phyloP scores from a whole-genome alignment of 2,329 filamentous ascomycete genomes.

The Hypoxylon sp. region DNA sequence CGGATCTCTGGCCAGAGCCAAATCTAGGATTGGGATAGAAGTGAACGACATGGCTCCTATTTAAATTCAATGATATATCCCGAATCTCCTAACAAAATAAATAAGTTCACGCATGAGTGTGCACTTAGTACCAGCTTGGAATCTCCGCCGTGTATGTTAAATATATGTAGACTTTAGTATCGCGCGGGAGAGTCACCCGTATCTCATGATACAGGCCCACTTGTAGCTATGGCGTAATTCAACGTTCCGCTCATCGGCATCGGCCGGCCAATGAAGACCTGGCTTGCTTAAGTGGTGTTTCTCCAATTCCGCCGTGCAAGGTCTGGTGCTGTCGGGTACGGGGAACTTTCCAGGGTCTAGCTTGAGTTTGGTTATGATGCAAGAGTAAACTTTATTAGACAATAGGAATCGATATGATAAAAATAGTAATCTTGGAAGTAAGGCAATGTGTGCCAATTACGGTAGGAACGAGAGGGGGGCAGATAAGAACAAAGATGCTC shows the following conservation, averaged over 20 bases:
- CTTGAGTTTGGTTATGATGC: background rate
- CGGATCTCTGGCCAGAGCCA: slow-evolving; percentile 74
- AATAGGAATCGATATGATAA: background rate
- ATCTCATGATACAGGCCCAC: slow-evolving; percentile 43
- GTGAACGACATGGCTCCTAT: slow-evolving; percentile 75
- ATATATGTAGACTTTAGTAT: slow-evolving; percentile 9
- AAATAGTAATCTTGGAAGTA: background rate
- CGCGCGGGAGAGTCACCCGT: background rate
- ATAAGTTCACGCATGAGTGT: background rate
- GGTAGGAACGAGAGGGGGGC: background rate
- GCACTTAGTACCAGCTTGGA: background rate
- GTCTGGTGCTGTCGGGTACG: background rate
- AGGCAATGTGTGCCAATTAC: background rate
- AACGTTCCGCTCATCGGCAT: slow-evolving; percentile 46
- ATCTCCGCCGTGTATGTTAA: background rate
- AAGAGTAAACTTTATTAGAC: background rate
- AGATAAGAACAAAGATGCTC: background rate
- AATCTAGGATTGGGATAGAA: slow-evolving; percentile 82
- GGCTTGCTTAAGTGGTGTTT: slow-evolving; percentile 10
- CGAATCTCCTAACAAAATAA: background rate
- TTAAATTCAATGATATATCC: slow-evolving; percentile 6
- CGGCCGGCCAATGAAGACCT: slow-evolving; percentile 26
- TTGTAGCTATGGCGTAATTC: slow-evolving; percentile 46
- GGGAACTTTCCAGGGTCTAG: background rate
- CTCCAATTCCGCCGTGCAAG: slow-evolving; percentile 10